Evolutionary conservation across 441 rosid species (phyloP).

Genomic region (Croton setiger): DNA sequence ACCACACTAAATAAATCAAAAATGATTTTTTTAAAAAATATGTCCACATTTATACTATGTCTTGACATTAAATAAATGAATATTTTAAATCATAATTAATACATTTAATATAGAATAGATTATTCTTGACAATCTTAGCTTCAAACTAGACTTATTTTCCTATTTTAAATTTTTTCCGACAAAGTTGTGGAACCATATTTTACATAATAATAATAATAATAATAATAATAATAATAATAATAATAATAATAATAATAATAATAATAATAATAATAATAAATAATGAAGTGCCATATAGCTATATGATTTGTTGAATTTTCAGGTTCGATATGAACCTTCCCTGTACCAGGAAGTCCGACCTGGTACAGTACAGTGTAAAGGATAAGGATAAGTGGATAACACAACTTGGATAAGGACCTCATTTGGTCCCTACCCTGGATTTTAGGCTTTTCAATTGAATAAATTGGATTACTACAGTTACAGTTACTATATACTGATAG

Average conservation of each 20-base stretch:
- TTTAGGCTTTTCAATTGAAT: background rate
- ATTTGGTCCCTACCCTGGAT: slow-evolving; percentile 5
- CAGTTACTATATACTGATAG: too few species aligned
- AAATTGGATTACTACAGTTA: background rate
- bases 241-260: too few species aligned
- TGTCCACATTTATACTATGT: too few species aligned
- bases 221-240: too few species aligned
- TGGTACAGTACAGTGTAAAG: background rate
- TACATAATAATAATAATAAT: too few species aligned
- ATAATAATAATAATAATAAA: too few species aligned
- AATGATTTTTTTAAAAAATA: too few species aligned
- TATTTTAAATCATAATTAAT: background rate
- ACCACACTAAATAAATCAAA: too few species aligned
- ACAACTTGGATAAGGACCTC: background rate
- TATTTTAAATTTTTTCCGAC: background rate
- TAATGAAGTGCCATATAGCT: too few species aligned
- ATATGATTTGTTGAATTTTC: slow-evolving; percentile 5
- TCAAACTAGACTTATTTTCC: background rate
- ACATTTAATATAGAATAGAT: background rate
- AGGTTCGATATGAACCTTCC: background rate
- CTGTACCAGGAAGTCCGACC: background rate
- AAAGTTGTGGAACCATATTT: background rate
- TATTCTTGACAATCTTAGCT: background rate
- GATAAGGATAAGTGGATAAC: slow-evolving; percentile 32
- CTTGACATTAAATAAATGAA: background rate